These are phyloP conservation scores for Juglanconis oblonga DNA, from an alignment of 2,329 filamentous ascomycete species.

Conservation along the genomic window DNA sequence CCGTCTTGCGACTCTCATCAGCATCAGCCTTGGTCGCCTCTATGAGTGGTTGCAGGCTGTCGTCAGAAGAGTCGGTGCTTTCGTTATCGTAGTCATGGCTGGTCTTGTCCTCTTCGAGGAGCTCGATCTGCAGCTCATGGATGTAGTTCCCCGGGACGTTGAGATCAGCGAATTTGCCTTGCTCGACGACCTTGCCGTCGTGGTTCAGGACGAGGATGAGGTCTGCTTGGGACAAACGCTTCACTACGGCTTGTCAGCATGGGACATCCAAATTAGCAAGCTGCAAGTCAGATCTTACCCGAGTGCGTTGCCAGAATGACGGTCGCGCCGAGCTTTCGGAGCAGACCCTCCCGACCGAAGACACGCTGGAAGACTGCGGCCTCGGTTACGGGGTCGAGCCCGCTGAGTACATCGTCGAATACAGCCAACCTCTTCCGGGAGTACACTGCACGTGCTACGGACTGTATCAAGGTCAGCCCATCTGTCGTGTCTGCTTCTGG, in stretches of 20 bases:
- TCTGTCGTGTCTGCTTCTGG: conserved; percentile 2
- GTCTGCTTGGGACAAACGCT: conserved; percentile 32
- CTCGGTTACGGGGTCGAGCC: conserved; percentile 34
- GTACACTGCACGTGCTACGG: conserved; percentile 37
- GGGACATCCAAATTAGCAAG: neutral
- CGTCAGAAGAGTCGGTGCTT: neutral
- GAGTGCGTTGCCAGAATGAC: conserved; percentile 36
- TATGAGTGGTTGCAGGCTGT: neutral
- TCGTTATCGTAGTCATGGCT: neutral
- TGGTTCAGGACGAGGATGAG: conserved; percentile 31
- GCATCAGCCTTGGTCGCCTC: neutral
- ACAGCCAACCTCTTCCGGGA: conserved; percentile 29
- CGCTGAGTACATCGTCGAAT: conserved; percentile 38
- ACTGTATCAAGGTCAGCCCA: conserved; percentile 22
- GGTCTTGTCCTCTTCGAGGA: conserved; percentile 6
- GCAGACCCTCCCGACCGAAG: conserved; percentile 26
- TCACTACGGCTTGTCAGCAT: neutral
- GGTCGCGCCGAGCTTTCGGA: conserved; percentile 30
- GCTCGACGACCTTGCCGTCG: conserved; percentile 31
- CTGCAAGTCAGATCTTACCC: conserved; percentile 15
- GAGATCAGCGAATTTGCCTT: conserved; percentile 33
- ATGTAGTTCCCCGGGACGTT: conserved; percentile 31
- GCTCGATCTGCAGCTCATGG: conserved; percentile 22
- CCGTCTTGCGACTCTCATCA: conserved; percentile 9
- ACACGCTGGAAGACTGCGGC: conserved; percentile 28